Base-by-base conservation (phyloP, 345 rosid species). In the Raphanus raphanistrum region DNA sequence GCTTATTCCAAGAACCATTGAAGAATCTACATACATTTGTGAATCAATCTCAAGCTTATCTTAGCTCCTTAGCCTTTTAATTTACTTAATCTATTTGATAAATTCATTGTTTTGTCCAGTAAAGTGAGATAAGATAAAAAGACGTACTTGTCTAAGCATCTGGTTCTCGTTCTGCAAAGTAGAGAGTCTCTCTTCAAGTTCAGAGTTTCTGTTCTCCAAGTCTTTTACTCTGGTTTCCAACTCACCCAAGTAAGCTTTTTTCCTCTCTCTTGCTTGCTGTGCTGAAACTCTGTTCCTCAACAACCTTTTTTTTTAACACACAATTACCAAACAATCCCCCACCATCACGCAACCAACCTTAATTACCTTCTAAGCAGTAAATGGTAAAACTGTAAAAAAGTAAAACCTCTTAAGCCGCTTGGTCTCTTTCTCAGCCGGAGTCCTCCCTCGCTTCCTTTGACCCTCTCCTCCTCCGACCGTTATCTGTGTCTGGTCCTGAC, bases 221-320 rank as follows among this genome's bases (percentile, higher is more conserved):
- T 90, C 92, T 88, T 82, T 83, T 25, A 89, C 94, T 86, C 84
- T 90, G 0, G 48, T 67, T 80, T 93, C 97, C 85, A 93, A 71
- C 3, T 88, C 98, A 67, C 1, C 86, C 88, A 93, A 76, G 85
- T 93, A 91, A 4, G 86, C 98, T 66, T 94, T 94, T 73, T 94
- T 94, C 84, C 98, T 89, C 77, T 93, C 98, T 80, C 98, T 90
- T 32, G 97, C 98, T 80, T 93, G 98, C 67, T 93, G 98, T 3
- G 98, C 98, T 11, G 98, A 93, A 29, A 93, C 98, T 89, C 98
- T 89, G 81, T 93, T 94, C 84, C 98, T 89, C 89, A 94, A 73
- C 86, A 94, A 84, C 90, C 98, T 94, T 94, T 48, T 0, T 48
- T 48, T 15, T 50, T 50, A 4, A 50, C 55, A n/a, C 55, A 0